Base-by-base conservation (phyloP, 169 alveolate genomes). In the Plasmodium gonderi region DNA sequence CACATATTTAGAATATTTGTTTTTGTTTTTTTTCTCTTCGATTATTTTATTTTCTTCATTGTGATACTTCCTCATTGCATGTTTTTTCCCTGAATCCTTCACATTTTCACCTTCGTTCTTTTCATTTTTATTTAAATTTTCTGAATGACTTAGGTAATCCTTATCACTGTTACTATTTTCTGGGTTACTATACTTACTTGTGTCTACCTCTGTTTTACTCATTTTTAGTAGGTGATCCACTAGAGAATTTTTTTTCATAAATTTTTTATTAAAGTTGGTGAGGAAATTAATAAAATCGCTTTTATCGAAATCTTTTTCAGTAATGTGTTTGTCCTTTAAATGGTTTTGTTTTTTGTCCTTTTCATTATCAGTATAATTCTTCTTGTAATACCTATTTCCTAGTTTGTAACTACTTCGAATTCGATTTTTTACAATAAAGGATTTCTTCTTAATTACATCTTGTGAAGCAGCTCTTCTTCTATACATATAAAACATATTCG, bases 391-490 rank as follows among this genome's bases (percentile, higher is more conserved):
- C 68, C 33, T 87, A 68, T 87, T 87, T 31, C 89, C 89, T 23
- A 75, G 26, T 12, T 87, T 87, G 33, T 83, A 83, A 31, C 45
- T 47, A 60, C 92, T 83, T 38, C 92, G 42, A 45, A 83, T 45
- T 12, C 82, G 33, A 26, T 72, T 83, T 74, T 83, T 83, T 51
- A 83, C 74, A 8, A 87, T 23, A 67, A 77, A 76, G 8, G 90
- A 60, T 31, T 74, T 45, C 6, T 87, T 87, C 45, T 87, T 14
- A 40, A 76, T 38, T 40, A 87, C 89, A 38, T 87, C 93, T 29
- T 87, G 93, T 11, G 93, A 87, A 3, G 93, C 93, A 54, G 93
- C 93, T 44, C 93, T 75, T 60, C 93, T 76, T 64, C 93, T 74
- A 87, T 76, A 12, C 68, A 60, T 51, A 38, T 87, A 42, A 54